These are phyloP conservation scores for Fusarium nygamai DNA, from an alignment of 2,329 filamentous ascomycete genomes.

Conservation along the genomic window DNA sequence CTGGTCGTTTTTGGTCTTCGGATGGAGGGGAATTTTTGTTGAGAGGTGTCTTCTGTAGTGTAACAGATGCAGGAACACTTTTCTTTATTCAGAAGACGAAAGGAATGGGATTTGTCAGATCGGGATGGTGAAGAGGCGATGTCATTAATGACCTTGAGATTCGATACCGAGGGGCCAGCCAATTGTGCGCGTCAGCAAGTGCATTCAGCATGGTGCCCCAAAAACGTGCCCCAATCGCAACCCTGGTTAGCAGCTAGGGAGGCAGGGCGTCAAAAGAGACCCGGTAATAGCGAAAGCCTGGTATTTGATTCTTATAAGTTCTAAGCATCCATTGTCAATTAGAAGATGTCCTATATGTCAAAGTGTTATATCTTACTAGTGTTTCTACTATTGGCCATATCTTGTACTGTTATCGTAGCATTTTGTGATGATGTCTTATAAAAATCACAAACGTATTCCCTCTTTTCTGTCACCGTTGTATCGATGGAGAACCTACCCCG, in stretches of 20 bases:
- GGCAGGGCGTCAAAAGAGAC: background rate
- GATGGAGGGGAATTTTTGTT: background rate
- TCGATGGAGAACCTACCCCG: conserved; percentile 17
- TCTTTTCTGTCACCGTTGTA: background rate
- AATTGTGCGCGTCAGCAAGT: conserved; percentile 43
- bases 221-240: conserved; percentile 32
- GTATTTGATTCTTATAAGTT: background rate
- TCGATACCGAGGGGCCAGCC: conserved; percentile 33
- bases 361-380: background rate
- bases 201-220: conserved; percentile 10
- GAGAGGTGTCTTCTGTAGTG: background rate
- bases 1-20: background rate
- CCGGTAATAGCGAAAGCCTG: background rate
- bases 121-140: conserved; percentile 10
- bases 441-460: background rate
- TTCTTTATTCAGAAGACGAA: background rate
- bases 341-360: background rate
- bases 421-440: background rate
- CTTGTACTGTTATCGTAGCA: background rate
- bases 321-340: background rate
- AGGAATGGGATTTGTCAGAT: conserved; percentile 15
- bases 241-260: background rate
- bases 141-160: conserved; percentile 25
- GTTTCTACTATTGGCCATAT: background rate
- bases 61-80: background rate